A percentile compares a stretch with the other conserved stretches of the same genome.
Conservation (phyloP, 768 basidiomycete genomes). For the Suillus decipiens region DNA sequence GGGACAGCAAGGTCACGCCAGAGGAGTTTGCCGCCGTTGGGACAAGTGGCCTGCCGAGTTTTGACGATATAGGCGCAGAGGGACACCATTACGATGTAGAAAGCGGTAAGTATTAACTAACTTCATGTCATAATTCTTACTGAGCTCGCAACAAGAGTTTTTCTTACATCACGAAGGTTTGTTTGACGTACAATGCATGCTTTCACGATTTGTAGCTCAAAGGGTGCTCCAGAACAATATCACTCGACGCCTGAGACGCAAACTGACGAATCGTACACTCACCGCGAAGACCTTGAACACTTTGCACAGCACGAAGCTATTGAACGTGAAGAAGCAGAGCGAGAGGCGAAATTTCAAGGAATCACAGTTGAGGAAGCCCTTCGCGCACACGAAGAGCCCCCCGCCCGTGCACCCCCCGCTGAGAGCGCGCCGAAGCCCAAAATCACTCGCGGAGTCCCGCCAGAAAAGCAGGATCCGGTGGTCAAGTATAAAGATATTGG, state of each 20-base stretch:
- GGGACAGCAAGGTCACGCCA: slow-evolving; percentile 67
- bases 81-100: slow-evolving; percentile 94
- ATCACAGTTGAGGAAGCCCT: slow-evolving; percentile 74
- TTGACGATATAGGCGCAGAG: slow-evolving; percentile 81
- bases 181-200: slow-evolving; percentile 14
- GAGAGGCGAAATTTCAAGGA: slow-evolving; percentile 84
- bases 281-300: slow-evolving; percentile 93
- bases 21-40: slow-evolving; percentile 77
- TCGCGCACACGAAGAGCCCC: slow-evolving; percentile 48
- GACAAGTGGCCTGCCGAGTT: slow-evolving; percentile 76
- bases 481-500: slow-evolving; percentile 59
- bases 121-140: not conserved
- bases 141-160: slow-evolving; percentile 59
- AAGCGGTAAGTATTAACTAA: slow-evolving; percentile 60
- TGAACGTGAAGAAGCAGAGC: slow-evolving; percentile 79
- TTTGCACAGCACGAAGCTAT: slow-evolving; percentile 88
- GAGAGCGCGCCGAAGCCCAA: slow-evolving; percentile 43
- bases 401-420: slow-evolving; percentile 17
- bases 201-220: not conserved
- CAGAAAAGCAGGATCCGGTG: slow-evolving; percentile 69
- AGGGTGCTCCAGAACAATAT: slow-evolving; percentile 63
- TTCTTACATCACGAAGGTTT: slow-evolving; percentile 97
- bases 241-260: slow-evolving; percentile 98
- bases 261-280: slow-evolving; percentile 91
- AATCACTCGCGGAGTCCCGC: slow-evolving; percentile 57